Evolutionary conservation across 2,329 filamentous ascomycete genomes (phyloP).

Genomic region (Xylariaceae sp.): DNA sequence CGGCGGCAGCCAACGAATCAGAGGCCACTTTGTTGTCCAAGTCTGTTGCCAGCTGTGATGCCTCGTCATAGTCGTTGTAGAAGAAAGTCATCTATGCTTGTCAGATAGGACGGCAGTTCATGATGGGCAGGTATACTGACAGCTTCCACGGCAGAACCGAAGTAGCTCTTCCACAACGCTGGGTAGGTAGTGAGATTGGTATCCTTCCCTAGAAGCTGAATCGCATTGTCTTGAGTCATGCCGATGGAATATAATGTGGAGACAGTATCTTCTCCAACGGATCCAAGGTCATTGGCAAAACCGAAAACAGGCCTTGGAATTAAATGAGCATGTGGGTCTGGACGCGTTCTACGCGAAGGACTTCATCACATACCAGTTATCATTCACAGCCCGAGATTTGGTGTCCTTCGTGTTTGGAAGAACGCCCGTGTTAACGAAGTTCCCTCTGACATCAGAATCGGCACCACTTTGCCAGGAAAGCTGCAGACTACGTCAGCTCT

Average conservation of each 20-base stretch:
- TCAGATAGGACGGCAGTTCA: conserved; percentile 7
- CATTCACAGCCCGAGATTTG: conserved; percentile 67
- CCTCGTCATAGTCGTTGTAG: conserved; percentile 71
- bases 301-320: conserved; percentile 73
- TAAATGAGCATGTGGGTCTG: conserved; percentile 5
- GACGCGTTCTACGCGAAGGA: neutral
- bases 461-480: conserved; percentile 72
- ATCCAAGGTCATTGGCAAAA: conserved; percentile 65
- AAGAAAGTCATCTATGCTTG: conserved; percentile 64
- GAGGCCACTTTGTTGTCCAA: conserved; percentile 71
- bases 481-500: conserved; percentile 38
- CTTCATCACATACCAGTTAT: conserved; percentile 50
- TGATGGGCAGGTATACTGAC: conserved; percentile 33
- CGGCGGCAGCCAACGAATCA: conserved; percentile 68
- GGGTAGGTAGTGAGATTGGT: conserved; percentile 65
- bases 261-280: conserved; percentile 41
- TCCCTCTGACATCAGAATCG: conserved; percentile 65
- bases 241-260: conserved; percentile 73
- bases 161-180: conserved; percentile 78
- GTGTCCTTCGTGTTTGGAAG: conserved; percentile 67
- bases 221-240: conserved; percentile 74
- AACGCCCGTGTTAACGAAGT: conserved; percentile 65
- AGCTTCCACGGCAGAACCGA: conserved; percentile 62
- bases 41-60: conserved; percentile 57
- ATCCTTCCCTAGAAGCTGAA: conserved; percentile 72